Conservation (phyloP, 2,329 filamentous ascomycete species). For the Tolypocladium guangdongense region DNA sequence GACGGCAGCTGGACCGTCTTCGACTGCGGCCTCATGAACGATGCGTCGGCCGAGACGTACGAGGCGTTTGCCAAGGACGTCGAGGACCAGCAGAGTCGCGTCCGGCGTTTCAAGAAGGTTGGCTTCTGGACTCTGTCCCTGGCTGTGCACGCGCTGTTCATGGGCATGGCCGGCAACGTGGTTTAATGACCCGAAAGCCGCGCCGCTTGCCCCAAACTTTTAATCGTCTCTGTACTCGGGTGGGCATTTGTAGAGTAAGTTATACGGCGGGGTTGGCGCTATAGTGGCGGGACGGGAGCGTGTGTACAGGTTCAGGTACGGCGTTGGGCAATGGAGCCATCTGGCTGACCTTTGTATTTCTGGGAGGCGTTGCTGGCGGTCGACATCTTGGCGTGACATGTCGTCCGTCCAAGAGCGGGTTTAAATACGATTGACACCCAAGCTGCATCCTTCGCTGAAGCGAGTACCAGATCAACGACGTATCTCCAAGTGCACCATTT, state of each 20-base stretch:
- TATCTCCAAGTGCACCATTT: not conserved
- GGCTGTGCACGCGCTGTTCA: constrained; percentile 84
- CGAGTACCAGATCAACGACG: not conserved
- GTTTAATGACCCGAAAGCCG: constrained; percentile 24
- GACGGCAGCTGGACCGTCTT: constrained; percentile 92
- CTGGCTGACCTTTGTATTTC: not conserved
- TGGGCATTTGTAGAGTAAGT: not conserved
- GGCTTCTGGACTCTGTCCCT: constrained; percentile 93
- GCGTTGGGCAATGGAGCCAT: not conserved
- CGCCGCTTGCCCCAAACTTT: not conserved
- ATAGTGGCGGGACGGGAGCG: not conserved
- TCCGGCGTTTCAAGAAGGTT: constrained; percentile 84
- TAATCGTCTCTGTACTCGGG: not conserved
- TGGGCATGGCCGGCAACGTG: constrained; percentile 83
- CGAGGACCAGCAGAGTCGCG: constrained; percentile 75
- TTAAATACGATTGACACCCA: constrained; percentile 1
- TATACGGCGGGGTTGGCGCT: not conserved
- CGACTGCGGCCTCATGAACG: constrained; percentile 88
- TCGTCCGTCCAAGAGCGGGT: not conserved
- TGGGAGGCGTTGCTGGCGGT: not conserved
- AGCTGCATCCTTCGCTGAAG: not conserved
- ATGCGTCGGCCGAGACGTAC: constrained; percentile 87
- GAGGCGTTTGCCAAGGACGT: constrained; percentile 89
- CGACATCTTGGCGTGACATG: not conserved
- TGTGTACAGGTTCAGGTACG: not conserved